Conservation (phyloP, 164 flowering plant genomes). For the Vitis labrusca region DNA sequence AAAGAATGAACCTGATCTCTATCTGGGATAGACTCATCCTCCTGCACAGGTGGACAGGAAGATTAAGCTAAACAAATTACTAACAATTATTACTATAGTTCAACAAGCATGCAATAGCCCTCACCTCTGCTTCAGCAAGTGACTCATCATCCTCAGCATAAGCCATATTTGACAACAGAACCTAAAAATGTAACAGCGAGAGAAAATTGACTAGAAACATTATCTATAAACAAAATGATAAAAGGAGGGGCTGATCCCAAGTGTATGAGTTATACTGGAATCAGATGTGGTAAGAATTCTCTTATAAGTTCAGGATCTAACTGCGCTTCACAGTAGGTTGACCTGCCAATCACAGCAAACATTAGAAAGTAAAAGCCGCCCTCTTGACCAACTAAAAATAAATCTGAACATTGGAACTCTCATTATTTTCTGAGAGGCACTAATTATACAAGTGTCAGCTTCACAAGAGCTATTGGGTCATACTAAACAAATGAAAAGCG, state of each 20-base stretch:
- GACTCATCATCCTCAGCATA: conserved; percentile 99
- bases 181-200: conserved; percentile 35
- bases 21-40: conserved; percentile 91
- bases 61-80: conserved; percentile 12
- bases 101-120: no score
- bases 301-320: conserved; percentile 66
- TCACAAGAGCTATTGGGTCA: no score
- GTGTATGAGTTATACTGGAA: conserved; percentile 57
- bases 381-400: not conserved
- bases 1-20: conserved; percentile 76
- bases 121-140: conserved; percentile 88
- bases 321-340: conserved; percentile 91
- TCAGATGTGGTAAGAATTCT: conserved; percentile 77
- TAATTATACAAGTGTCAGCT: no score
- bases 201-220: not conserved
- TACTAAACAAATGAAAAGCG: no score
- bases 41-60: conserved; percentile 52
- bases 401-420: no score
- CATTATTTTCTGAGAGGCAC: no score
- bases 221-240: not conserved
- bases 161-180: conserved; percentile 89
- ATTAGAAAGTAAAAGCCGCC: not conserved
- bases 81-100: not conserved
- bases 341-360: conserved; percentile 52
- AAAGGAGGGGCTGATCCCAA: not conserved